Percentiles rank a stretch among this genome's conserved stretches.
Conservation (phyloP, 805 yeast species). For the Candida coleopterorum region DNA sequence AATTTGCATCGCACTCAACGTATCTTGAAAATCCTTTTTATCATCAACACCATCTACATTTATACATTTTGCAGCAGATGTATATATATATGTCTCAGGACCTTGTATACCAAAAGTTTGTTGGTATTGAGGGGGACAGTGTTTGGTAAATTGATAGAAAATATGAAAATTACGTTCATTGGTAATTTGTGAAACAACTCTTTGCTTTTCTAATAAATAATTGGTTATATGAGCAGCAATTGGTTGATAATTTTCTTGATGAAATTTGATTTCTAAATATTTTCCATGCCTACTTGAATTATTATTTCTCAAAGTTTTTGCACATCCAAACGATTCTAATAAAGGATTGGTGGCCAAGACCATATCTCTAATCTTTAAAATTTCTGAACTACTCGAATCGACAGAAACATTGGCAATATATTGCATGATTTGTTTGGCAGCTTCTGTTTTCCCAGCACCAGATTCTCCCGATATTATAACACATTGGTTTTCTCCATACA, state of each 20-base stretch:
- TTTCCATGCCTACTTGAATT: constrained; percentile 92
- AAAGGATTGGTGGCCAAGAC: constrained; percentile 95
- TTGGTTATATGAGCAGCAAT: constrained; percentile 95
- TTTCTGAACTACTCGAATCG: constrained; percentile 55
- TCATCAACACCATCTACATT: constrained; percentile 87
- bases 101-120: constrained; percentile 84
- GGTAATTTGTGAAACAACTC: constrained; percentile 92
- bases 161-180: constrained; percentile 96
- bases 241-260: constrained; percentile 70
- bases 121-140: constrained; percentile 80
- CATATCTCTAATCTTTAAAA: constrained; percentile 90
- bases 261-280: constrained; percentile 87
- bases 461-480: constrained; percentile 97
- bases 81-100: constrained; percentile 90
- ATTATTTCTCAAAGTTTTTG: constrained; percentile 83
- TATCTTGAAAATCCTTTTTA: constrained; percentile 69
- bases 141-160: constrained; percentile 91
- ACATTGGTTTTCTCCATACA: constrained; percentile 92
- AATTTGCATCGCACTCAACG: constrained; percentile 78
- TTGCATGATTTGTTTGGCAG: constrained; percentile 97
- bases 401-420: constrained; percentile 89
- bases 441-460: constrained; percentile 98
- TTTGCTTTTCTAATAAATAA: constrained; percentile 86
- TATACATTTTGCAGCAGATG: constrained; percentile 81
- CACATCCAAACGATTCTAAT: constrained; percentile 89